Conservation (phyloP, 2,329 filamentous ascomycete genomes). For the Lachnellula suecica region DNA sequence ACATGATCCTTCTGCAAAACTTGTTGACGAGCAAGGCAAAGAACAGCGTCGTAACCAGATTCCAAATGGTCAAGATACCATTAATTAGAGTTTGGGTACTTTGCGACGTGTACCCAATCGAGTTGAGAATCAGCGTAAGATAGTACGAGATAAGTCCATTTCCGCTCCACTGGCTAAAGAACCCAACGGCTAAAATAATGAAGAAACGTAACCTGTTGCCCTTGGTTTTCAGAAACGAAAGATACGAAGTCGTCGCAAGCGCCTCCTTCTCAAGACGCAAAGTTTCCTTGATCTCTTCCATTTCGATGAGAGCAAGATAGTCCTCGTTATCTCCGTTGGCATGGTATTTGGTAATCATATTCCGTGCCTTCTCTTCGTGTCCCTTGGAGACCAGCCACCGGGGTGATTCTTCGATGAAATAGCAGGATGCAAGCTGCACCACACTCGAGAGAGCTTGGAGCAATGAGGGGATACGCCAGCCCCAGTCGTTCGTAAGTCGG, state of each 20-base stretch:
- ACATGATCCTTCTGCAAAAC: constrained; percentile 28
- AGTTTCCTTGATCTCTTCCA: constrained; percentile 25
- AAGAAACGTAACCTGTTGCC: constrained; percentile 33
- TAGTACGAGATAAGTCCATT: constrained; percentile 36
- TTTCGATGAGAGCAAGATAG: constrained; percentile 21
- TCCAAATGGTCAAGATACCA: constrained; percentile 34
- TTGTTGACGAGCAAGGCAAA: constrained; percentile 37
- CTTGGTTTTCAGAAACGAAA: constrained; percentile 24
- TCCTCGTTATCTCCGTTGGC: constrained; percentile 41
- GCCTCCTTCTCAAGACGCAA: constrained; percentile 22
- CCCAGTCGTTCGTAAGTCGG: constrained; percentile 15
- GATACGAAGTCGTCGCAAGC: constrained; percentile 12
- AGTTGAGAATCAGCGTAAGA: constrained; percentile 30
- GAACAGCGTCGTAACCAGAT: constrained; percentile 35
- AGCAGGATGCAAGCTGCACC: background rate
- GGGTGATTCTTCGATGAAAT: constrained; percentile 40
- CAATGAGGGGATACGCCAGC: constrained; percentile 27
- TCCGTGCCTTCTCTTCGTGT: constrained; percentile 49
- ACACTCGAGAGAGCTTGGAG: background rate
- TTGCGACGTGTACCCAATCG: constrained; percentile 22
- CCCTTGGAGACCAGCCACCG: constrained; percentile 49
- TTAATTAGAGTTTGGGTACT: constrained; percentile 30
- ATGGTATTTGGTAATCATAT: constrained; percentile 51
- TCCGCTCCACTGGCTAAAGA: constrained; percentile 34
- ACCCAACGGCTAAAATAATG: constrained; percentile 30